Evolutionary conservation across 1,284 basidiomycete genomes (phyloP), one percentile per base, ranked within the genome.

Genomic region (Xanthoconium separans): DNA sequence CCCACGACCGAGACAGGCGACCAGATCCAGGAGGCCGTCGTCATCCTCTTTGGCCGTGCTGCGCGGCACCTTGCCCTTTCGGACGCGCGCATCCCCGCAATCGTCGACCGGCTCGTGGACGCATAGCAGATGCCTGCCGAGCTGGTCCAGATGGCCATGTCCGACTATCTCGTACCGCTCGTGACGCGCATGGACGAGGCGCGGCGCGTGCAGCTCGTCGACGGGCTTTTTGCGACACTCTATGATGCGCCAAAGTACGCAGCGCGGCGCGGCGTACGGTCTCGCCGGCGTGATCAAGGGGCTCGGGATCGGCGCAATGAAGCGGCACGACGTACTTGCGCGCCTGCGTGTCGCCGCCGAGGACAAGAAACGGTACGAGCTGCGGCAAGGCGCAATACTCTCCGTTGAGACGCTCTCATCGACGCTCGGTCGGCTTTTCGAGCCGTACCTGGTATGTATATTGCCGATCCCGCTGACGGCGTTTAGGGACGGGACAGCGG

Each of bases 71-170:
- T 99, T 34, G 84, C 91, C 41, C 73, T 85, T 7, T 81, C 81
- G 1, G 94, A 97, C 69, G 57, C 77, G 13, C 85, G 93, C 2
- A 84, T 97, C 44, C 88, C 91, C 0, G 72, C 75, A n/a, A 92
- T 98, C 57, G 89, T 98, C 10, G 87, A 94, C 58, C 81, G 95
- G n/a, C 78, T 99, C 20, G 83, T 97, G 7, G 91, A 93, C 24
- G 93, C 96, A 1, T 79, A 99, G 58, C 91, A 91, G 73, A 99
- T 95, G 0, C 97, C 97, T 0, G 88, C 95, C 1, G 97, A 99
- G 70, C 87, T 96, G 62, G 97, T 99, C 0, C 96, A 99, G 70
- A 89, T 93, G 50, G 96, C 97, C 0, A 95, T 99, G 1, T 93
- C 95, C 0, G 97, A 98, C 58, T 95, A 92, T 75, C 77, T 99